These are phyloP conservation scores for Metarhizium guizhouense DNA, from an alignment of 2,329 filamentous ascomycete species.

Conservation along the genomic window DNA sequence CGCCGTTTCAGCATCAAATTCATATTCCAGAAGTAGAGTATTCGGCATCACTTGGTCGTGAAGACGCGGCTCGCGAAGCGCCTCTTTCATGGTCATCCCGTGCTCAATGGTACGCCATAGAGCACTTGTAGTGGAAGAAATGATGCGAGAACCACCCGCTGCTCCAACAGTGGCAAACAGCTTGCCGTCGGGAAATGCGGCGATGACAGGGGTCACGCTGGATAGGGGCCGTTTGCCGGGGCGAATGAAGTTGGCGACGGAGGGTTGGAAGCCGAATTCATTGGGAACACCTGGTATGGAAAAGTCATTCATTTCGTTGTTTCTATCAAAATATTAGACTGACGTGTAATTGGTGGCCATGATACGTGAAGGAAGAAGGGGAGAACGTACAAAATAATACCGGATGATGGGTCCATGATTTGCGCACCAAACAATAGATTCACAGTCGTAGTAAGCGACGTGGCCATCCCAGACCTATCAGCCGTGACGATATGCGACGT, in stretches of 20 bases:
- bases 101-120: slow-evolving; percentile 66
- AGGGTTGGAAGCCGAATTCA: slow-evolving; percentile 77
- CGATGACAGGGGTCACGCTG: slow-evolving; percentile 72
- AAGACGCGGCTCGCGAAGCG: slow-evolving; percentile 57
- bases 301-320: slow-evolving; percentile 71
- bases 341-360: not conserved
- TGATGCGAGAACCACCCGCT: slow-evolving; percentile 76
- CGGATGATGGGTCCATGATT: slow-evolving; percentile 71
- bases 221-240: slow-evolving; percentile 76
- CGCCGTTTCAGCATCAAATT: slow-evolving; percentile 56
- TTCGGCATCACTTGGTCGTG: slow-evolving; percentile 80
- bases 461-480: slow-evolving; percentile 64
- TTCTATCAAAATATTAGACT: slow-evolving; percentile 24
- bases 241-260: slow-evolving; percentile 70
- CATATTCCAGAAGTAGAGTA: slow-evolving; percentile 55
- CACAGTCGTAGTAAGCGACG: slow-evolving; percentile 78
- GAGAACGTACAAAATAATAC: slow-evolving; percentile 56
- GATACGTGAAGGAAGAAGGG: not conserved
- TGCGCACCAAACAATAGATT: slow-evolving; percentile 79
- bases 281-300: slow-evolving; percentile 71
- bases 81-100: slow-evolving; percentile 46
- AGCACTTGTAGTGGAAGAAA: slow-evolving; percentile 67
- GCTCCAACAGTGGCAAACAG: slow-evolving; percentile 65
- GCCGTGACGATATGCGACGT: slow-evolving; percentile 66
- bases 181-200: slow-evolving; percentile 51